phyloP scores from a whole-genome alignment of 1,284 basidiomycete species.

The Paramarasmius palmivorus region DNA sequence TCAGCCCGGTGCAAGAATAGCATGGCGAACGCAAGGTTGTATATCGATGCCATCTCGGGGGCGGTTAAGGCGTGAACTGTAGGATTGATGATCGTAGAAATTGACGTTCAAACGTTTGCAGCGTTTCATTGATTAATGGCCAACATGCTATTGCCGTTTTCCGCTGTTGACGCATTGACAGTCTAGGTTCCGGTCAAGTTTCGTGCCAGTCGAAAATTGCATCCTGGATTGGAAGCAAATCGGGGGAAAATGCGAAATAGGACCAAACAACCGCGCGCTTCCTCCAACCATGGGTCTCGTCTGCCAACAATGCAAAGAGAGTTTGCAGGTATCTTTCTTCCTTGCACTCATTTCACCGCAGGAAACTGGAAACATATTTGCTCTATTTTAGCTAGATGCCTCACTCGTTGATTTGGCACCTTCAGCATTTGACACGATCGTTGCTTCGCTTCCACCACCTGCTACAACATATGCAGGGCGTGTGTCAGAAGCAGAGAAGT shows the following conservation, averaged over 20 bases:
- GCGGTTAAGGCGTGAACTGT: not conserved
- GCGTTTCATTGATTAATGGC: not conserved
- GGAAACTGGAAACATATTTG: constrained; percentile 18
- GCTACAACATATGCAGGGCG: constrained; percentile 38
- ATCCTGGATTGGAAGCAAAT: not conserved
- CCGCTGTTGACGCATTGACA: not conserved
- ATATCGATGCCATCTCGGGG: too few species aligned
- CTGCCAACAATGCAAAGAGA: constrained; percentile 88
- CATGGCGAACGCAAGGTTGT: too few species aligned
- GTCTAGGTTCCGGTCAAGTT: too few species aligned
- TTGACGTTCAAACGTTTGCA: constrained; percentile 4
- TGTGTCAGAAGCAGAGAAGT: constrained; percentile 52
- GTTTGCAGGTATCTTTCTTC: constrained; percentile 62
- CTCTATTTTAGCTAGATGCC: constrained; percentile 65
- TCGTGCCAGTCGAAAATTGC: too few species aligned
- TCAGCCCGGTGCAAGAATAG: too few species aligned
- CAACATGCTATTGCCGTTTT: not conserved
- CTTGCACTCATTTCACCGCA: constrained; percentile 2
- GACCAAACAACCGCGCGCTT: too few species aligned
- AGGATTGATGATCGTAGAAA: too few species aligned
- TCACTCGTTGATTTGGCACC: constrained; percentile 83
- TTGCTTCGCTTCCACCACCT: constrained; percentile 67
- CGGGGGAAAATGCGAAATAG: not conserved
- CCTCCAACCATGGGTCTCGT: constrained; percentile 67
- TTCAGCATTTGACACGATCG: constrained; percentile 84